Base-by-base conservation (phyloP, 768 basidiomycete genomes). In the Pulveroboletus sp. region DNA sequence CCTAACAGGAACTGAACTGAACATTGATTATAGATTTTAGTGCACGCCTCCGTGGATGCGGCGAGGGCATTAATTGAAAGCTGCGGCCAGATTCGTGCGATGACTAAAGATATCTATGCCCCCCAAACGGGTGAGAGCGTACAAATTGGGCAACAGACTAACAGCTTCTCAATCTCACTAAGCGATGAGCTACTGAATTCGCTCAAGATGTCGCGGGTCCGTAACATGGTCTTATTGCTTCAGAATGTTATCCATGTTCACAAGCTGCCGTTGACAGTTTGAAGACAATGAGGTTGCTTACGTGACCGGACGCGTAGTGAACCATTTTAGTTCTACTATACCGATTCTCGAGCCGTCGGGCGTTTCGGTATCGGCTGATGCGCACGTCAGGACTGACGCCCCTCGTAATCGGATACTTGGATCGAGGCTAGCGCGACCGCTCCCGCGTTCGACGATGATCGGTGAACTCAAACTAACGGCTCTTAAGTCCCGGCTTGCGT, bases 271-370 rank as follows among this genome's bases (percentile, higher is more conserved):
- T 48, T 32, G 54, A 18, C 33, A 97, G 93, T 97, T 96, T 64
- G 96, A 98, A 62, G 95, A 97, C 66, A 98, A 93, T 60, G 93
- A 98, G 69, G 88, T 99, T 39, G 93, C 90, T 15, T 94, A 85
- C 66, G 83, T 99, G 39, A 82, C 84, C 18, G 96, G 96, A 18
- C 81, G 88, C n/a, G 83, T 98, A 30, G 77, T 86, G 4, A 80
- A 85, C 28, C 86, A 89, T 49, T 83, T 91, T 15, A 91, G 85
- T 54, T 92, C 94, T 3, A 89, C 84, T 6, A 85, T 98, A 47
- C 93, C 95, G 1, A 81, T 85, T 12, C 82, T 99, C 27, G 94
- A 96, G 62, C 85, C 86, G 6, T 68, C 77, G 27, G 70, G 72
- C 21, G 60, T 74, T 37, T 61, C 67, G 39, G 59, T 61, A 24